These are phyloP conservation scores for Gardenia jasminoides DNA, from an alignment of 257 asterid species.

Conservation along the genomic window DNA sequence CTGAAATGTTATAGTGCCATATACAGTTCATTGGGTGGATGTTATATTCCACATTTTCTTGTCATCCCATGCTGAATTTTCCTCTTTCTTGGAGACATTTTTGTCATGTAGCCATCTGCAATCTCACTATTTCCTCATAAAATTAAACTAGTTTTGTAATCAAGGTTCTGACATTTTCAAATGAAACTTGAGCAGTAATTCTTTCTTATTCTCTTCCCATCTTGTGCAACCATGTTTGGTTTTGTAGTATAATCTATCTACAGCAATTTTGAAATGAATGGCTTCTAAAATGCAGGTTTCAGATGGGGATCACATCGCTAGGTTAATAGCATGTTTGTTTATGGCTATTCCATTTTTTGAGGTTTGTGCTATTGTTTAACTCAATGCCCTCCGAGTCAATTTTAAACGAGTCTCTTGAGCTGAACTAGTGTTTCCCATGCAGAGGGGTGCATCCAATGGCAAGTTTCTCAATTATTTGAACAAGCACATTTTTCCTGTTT, in stretches of 20 bases:
- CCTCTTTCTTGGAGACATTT: neutral
- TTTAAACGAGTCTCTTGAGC: constrained; percentile 16
- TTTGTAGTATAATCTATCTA: neutral
- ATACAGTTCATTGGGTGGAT: neutral
- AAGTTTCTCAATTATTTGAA: constrained; percentile 72
- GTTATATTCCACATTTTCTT: neutral
- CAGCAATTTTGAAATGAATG: constrained; percentile 3
- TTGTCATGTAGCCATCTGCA: neutral
- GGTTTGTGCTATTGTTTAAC: constrained; percentile 41
- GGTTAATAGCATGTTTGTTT: constrained; percentile 48
- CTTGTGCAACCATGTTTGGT: neutral
- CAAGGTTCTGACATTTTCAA: neutral
- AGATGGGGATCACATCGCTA: constrained; percentile 88
- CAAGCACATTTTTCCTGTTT: constrained; percentile 83
- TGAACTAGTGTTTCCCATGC: constrained; percentile 38
- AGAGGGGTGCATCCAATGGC: constrained; percentile 97
- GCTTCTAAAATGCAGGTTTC: constrained; percentile 53
- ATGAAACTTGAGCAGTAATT: neutral
- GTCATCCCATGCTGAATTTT: neutral
- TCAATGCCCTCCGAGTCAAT: constrained; percentile 16
- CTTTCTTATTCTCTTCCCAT: neutral
- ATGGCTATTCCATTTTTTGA: constrained; percentile 62
- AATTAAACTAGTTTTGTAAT: neutral
- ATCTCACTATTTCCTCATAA: neutral
- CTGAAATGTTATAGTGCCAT: neutral